Evolutionary conservation across 2,329 filamentous ascomycete genomes (phyloP).

Genomic region (Pestalotiopsis sp.): DNA sequence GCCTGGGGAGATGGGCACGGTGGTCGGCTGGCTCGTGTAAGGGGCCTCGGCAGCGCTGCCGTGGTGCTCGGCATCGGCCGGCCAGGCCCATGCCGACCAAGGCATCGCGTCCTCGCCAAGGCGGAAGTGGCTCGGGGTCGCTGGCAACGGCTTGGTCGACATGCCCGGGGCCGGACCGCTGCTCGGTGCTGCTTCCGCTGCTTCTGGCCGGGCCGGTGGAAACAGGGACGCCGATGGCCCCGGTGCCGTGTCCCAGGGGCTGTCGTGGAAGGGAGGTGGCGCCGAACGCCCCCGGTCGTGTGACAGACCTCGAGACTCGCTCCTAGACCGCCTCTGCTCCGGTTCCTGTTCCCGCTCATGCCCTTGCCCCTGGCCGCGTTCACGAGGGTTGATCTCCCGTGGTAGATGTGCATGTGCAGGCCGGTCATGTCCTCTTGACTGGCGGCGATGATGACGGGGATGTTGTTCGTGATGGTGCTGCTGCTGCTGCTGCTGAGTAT

Average conservation of each 20-base stretch:
- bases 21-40: constrained; percentile 25
- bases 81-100: constrained; percentile 44
- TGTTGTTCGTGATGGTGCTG: constrained; percentile 5
- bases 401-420: background rate
- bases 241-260: constrained; percentile 46
- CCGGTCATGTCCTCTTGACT: background rate
- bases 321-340: constrained; percentile 19
- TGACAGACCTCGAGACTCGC: constrained; percentile 29
- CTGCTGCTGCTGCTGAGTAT: constrained; percentile 17
- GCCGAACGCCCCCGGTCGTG: constrained; percentile 52
- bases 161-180: constrained; percentile 14
- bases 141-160: constrained; percentile 46
- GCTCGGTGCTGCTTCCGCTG: constrained; percentile 15
- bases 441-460: constrained; percentile 5
- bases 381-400: background rate
- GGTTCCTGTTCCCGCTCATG: background rate
- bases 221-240: constrained; percentile 31
- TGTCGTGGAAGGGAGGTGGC: constrained; percentile 49
- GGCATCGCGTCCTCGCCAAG: constrained; percentile 51
- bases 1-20: constrained; percentile 23
- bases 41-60: constrained; percentile 21
- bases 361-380: background rate
- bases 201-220: constrained; percentile 23
- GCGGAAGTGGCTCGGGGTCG: constrained; percentile 39
- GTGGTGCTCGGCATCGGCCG: constrained; percentile 30